Percentiles rank a stretch among this genome's conserved stretches.
Conservation (phyloP, 2,329 filamentous ascomycete species). For the Tolypocladium inflatum region DNA sequence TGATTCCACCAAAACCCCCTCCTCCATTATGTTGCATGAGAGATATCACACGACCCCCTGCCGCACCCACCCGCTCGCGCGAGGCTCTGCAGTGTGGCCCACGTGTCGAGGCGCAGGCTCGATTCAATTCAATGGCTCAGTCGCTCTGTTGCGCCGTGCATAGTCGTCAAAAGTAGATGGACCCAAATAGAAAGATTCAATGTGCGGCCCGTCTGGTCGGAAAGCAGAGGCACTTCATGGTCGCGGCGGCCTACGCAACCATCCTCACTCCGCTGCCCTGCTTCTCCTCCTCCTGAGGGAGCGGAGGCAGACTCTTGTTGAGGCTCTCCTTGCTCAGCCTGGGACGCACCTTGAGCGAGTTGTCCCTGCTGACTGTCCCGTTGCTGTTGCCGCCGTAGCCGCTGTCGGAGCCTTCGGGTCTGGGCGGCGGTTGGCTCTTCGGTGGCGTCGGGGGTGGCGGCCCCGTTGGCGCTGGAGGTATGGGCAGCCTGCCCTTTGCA, state of each 20-base stretch:
- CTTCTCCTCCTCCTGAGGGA: constrained; percentile 31
- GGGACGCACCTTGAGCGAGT: constrained; percentile 21
- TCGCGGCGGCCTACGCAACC: constrained; percentile 19
- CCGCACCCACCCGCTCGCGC: background rate
- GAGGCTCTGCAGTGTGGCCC: background rate
- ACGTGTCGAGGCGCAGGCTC: background rate
- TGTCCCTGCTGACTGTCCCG: constrained; percentile 18
- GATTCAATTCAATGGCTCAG: background rate
- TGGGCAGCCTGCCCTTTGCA: constrained; percentile 19
- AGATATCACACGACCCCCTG: background rate
- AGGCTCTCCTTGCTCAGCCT: constrained; percentile 45
- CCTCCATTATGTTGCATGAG: background rate
- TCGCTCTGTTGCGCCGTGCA: constrained; percentile 5
- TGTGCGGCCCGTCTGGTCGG: background rate
- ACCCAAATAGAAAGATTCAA: constrained; percentile 2
- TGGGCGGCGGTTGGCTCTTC: constrained; percentile 18
- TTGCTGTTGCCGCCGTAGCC: constrained; percentile 31
- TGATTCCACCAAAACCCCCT: background rate
- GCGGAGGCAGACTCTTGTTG: constrained; percentile 50
- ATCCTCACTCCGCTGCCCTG: constrained; percentile 18
- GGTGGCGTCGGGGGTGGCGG: constrained; percentile 25
- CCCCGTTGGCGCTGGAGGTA: constrained; percentile 33
- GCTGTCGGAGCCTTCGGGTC: constrained; percentile 38
- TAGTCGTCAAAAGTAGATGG: constrained; percentile 4
- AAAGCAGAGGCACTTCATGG: constrained; percentile 10